Evolutionary conservation across 805 yeast species (phyloP), one percentile per base, ranked within the genome.

Genomic region (Jamesozyma spencerorum): DNA sequence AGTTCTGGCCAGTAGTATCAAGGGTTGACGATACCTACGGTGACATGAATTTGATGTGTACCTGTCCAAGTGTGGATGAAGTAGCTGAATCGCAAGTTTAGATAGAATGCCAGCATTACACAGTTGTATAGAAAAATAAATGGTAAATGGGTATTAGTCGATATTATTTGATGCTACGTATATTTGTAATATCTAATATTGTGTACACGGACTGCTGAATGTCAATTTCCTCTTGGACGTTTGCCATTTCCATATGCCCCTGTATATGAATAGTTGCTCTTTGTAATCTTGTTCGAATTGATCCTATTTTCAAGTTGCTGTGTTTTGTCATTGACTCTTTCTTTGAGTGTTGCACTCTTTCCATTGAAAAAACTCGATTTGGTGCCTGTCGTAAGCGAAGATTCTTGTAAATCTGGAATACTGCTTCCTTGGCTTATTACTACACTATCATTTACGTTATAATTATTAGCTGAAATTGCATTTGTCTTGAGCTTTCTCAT

Each of bases 21-120:
- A 78, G 98, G 63, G 74, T 90, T 40, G 95, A 92, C 60, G 98
- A 92, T 58, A 82, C 94, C 3, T 90, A 81, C 54, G 98, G 98
- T 49, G 98, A 92, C 60, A 69, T 81, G 73, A 80, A 92, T 65
- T 71, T 90, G 63, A 70, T 88, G 63, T 92, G 98, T 68, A 87
- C 96, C 19, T 90, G 98, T 67, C 92, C 92, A 26, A 71, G 82
- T 3, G 90, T 84, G 32, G 90, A 82, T 56, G 88, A 82, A 12
- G 41, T 80, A 4, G 41, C 80, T 15, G 42, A 33, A 15, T 26
- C 38, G 13, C 42, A 39, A 34, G 8, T 34, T 14, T 20, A 14
- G 13, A 13, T 34, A 34, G 22, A 14, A 5, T 5, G 15, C n/a
- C 5, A 24, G 4, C 15, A 11, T 5, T 11, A 30, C 6, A 30